These are phyloP conservation scores for Xylariaceae sp. DNA, from an alignment of 2,329 filamentous ascomycete genomes.

Conservation along the genomic window DNA sequence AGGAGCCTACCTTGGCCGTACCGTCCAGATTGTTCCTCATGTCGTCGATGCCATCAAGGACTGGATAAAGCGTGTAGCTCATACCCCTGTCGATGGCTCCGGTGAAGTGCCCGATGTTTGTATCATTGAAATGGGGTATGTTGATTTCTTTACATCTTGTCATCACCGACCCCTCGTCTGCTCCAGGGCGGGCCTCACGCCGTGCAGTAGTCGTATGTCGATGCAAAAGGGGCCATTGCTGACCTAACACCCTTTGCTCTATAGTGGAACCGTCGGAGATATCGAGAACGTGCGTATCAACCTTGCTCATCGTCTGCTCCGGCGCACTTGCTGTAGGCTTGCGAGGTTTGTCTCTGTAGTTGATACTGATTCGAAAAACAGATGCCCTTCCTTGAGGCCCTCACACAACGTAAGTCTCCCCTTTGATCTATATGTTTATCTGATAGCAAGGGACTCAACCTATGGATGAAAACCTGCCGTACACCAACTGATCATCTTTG, in stretches of 20 bases:
- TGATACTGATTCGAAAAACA: slow-evolving; percentile 72
- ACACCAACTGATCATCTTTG: not conserved
- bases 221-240: not conserved
- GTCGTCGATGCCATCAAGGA: slow-evolving; percentile 88
- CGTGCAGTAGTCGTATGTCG: not conserved
- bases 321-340: not conserved
- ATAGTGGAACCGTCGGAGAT: slow-evolving; percentile 25
- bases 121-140: slow-evolving; percentile 51
- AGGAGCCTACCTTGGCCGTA: slow-evolving; percentile 79
- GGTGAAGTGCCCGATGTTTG: slow-evolving; percentile 82
- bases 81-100: slow-evolving; percentile 80
- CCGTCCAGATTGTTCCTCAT: slow-evolving; percentile 88
- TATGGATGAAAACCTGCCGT: not conserved
- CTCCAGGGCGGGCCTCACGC: not conserved
- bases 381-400: slow-evolving; percentile 80
- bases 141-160: not conserved
- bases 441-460: no score
- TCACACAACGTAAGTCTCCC: slow-evolving; percentile 54
- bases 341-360: not conserved
- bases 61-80: slow-evolving; percentile 83
- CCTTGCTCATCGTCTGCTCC: not conserved
- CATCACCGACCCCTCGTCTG: not conserved
- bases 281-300: slow-evolving; percentile 22
- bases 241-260: not conserved
- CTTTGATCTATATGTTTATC: not conserved